Evolutionary conservation across 176 grass and related monocot genomes (phyloP), one percentile per base, ranked within the genome.

Genomic region (Cenchrus americanus): DNA sequence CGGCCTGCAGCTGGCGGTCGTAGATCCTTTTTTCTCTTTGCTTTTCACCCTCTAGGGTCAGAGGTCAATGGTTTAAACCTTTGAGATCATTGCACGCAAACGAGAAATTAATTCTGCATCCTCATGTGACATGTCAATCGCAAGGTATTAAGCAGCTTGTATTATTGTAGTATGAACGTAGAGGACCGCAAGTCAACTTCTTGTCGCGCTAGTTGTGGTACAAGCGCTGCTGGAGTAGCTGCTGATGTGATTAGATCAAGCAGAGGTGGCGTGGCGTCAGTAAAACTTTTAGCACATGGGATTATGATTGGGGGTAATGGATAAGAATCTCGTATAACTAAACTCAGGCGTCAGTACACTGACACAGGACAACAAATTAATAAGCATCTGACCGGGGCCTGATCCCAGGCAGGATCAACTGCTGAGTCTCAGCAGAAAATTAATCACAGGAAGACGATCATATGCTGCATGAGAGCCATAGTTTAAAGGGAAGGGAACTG

Each of bases 271-370:
- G 13, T 30, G 55, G 48, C 66, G 54, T 42, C 49, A 64, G 83
- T 86, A 73, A 85, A 86, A 37, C 67, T 90, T 90, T 83, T 49
- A 6, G 79, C 84, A 87, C 80, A 86, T 86, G 88, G 23, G 21
- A 8, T 62, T 84, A 87, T 87, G 89, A 87, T 91, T 87, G 75
- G 69, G 69, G 76, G 5, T 42, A 87, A 59, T 65, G 84, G 89
- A 80, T 87, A 83, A 76, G 85, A 84, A 84, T 87, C 80, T 80
- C 62, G 34, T 76, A 84, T 87, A 87, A 58, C 83, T 75, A 84
- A 80, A 83, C 81, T 53, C 46, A 51, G 32, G 53, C 34, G 67
- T 22, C 75, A 90, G 53, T 87, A 61, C 53, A 48, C 62, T 61
- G 75, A 46, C 43, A 51, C 89, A 83, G 67, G 69, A 75, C 68